These are phyloP conservation scores for Yamadazyma kitorensis DNA, from an alignment of 805 yeast species.

Conservation along the genomic window DNA sequence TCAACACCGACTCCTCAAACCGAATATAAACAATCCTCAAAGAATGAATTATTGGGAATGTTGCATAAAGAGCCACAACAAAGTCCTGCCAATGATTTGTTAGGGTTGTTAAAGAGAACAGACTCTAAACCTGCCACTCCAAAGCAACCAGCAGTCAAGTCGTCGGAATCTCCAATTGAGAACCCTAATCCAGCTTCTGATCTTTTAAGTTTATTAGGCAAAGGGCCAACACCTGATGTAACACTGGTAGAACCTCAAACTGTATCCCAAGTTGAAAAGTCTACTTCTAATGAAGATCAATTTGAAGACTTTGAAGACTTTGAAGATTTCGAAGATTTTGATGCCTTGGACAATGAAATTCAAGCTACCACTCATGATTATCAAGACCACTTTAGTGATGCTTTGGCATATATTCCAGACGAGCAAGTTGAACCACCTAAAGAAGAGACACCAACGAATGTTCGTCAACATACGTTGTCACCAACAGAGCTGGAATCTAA, in stretches of 20 bases:
- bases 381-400: no score
- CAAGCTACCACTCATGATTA: conserved; percentile 8
- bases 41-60: conserved; percentile 18
- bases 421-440: neutral
- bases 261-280: neutral
- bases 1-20: neutral
- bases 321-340: conserved; percentile 31
- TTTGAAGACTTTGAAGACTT: conserved; percentile 26
- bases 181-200: conserved; percentile 2
- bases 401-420: no score
- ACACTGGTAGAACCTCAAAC: neutral
- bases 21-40: conserved; percentile 1
- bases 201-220: conserved; percentile 1
- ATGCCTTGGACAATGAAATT: conserved; percentile 20
- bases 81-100: conserved; percentile 13
- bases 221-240: neutral
- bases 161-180: neutral
- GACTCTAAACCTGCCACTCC: neutral
- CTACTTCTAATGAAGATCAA: conserved; percentile 10
- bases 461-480: conserved; percentile 1
- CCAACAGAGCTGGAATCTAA: neutral
- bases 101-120: conserved; percentile 16
- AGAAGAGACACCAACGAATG: neutral
- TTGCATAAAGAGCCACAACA: conserved; percentile 6
- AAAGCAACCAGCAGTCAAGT: conserved; percentile 4